Evolutionary conservation across 306 rosid genomes (phyloP).

Genomic region (Quercus aquifolioides): DNA sequence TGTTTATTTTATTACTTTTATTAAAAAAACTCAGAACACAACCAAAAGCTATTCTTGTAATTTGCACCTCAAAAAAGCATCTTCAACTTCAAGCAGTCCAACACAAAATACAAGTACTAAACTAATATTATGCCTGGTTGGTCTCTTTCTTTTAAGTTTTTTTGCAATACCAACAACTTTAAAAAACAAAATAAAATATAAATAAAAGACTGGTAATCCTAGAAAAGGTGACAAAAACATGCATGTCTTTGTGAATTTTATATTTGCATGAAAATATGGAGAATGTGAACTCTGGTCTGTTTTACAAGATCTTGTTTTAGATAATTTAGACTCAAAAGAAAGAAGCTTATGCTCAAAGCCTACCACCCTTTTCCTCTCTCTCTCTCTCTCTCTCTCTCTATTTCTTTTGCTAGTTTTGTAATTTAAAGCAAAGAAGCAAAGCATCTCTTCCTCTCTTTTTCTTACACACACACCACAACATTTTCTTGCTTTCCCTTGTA

Average conservation of each 20-base stretch:
- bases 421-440: constrained; percentile 63
- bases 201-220: constrained; percentile 24
- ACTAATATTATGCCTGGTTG: constrained; percentile 21
- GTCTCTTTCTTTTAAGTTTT: neutral
- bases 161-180: neutral
- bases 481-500: constrained; percentile 64
- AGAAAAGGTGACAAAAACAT: constrained; percentile 47
- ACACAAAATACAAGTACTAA: constrained; percentile 42
- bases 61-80: constrained; percentile 34
- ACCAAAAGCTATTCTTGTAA: constrained; percentile 23
- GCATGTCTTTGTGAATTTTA: constrained; percentile 36
- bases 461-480: constrained; percentile 37
- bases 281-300: constrained; percentile 20
- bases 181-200: neutral
- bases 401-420: constrained; percentile 28
- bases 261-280: constrained; percentile 56
- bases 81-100: constrained; percentile 34
- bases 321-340: neutral
- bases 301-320: constrained; percentile 38
- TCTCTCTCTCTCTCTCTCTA: constrained; percentile 11
- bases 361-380: constrained; percentile 17
- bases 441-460: constrained; percentile 49
- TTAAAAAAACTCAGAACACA: constrained; percentile 11
- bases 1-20: constrained; percentile 13
- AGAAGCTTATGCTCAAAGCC: constrained; percentile 70